Conservation (phyloP, 148 eudicot species). For the Spergularia bocconei region DNA sequence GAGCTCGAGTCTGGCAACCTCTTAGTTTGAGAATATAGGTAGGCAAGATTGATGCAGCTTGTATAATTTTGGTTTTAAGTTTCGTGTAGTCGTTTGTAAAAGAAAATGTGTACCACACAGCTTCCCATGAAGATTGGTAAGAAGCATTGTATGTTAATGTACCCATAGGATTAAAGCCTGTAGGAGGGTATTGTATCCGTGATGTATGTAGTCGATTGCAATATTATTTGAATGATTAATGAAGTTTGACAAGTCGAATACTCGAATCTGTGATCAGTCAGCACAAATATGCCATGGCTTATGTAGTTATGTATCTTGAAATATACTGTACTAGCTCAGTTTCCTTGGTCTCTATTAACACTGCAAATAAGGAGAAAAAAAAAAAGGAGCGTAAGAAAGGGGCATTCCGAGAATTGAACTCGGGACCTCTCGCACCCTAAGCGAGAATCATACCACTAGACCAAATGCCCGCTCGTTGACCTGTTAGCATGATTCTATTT, state of each 20-base stretch:
- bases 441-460: constrained; percentile 69
- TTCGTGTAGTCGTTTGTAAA: background rate
- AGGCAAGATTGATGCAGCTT: background rate
- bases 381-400: constrained; percentile 19
- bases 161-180: background rate
- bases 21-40: constrained; percentile 34
- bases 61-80: background rate
- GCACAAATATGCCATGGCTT: background rate
- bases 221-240: background rate
- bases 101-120: too few species aligned
- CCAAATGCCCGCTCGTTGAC: constrained; percentile 32
- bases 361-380: background rate
- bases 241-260: too few species aligned
- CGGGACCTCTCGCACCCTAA: constrained; percentile 90
- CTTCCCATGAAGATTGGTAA: background rate
- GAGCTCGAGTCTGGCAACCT: background rate
- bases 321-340: too few species aligned
- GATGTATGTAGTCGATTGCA: background rate
- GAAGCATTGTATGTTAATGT: background rate
- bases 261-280: background rate
- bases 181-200: background rate
- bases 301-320: too few species aligned
- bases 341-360: too few species aligned
- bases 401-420: constrained; percentile 92
- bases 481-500: too few species aligned